Base-by-base conservation (phyloP, 495 filamentous ascomycete genomes). In the Hapsidospora chrysogenum region DNA sequence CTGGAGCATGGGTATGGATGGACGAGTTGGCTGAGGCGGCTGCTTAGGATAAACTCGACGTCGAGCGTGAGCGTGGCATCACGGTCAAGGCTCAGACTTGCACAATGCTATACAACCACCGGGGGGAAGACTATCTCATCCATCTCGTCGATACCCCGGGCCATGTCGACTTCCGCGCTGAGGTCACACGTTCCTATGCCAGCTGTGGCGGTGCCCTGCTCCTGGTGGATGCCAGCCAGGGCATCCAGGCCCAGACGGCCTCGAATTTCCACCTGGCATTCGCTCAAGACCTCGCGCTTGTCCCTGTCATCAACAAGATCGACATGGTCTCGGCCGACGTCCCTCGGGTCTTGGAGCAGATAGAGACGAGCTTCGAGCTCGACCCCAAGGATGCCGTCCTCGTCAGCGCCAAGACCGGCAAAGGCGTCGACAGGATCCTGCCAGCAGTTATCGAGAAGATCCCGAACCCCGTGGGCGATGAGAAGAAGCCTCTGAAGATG, bases 31-130 rank as follows among this genome's bases (percentile, higher is more conserved):
- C 17, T 5, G 3, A 9, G 2, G 7, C 14, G 2, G 17, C 5
- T 15, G 17, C 8, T n/a, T 38, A 52, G 50, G 89, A 97, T 53
- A 96, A 94, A 47, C 70, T 97, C 23, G 89, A 97, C 54, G 89
- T 96, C 26, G 89, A 97, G 52, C 68, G 92, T 19, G 85, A 95
- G 53, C 71, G 89, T 19, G 89, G 89, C 30, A 97, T 97, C 48
- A 97, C 89, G 2, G 89, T 97, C 52, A 97, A 97, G 61, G 89
- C 89, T 29, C 92, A 97, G 61, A 96, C 89, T 36, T 96, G 92
- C 60, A 85, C 74, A 23, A 97, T 97, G 89, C 68, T 97, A 28
- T 94, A 94, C 56, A 82, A 82, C 23, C 61, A 40, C 29, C 63
- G 81, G 15, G 84, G 79, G 2, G 64, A 78, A 36, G 89, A 97